Base-by-base conservation (phyloP, 352 stramenopile species). In the Globisporangium abappressorium region DNA sequence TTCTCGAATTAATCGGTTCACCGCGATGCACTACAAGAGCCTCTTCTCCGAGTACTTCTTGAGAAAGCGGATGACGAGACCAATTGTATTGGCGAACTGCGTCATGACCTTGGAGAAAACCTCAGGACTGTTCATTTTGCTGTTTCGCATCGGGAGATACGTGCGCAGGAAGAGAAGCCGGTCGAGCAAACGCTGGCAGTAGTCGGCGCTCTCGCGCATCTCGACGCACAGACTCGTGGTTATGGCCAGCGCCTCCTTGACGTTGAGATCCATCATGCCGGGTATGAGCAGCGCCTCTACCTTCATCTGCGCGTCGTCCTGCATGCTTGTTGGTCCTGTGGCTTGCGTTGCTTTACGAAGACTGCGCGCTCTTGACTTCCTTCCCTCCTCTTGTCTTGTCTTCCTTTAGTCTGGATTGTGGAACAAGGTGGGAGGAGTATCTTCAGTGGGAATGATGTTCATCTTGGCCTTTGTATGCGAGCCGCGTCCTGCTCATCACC, bases 131-230 rank as follows among this genome's bases (percentile, higher is more conserved):
- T 26, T 26, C 24, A 26, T 26, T 28, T 72, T 43, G 60, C 70
- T 65, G 59, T 62, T 70, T 30, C 72, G 69, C 61, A 73, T 70
- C 54, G 64, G 66, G n/a, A 76, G 69, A n/a, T 77, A 26, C 24
- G 24, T 26, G 24, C 24, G 24, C 46, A 81, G 64, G 53, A 70
- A 72, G 60, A 49, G 55, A 51, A 70, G 62, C 12, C 61, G 69
- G 8, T 47, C 26, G 15, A 63, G 59, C 26, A 74, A 58, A 2
- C 20, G 20, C 14, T 24, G 15, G 47, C 64, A 67, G 24, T 60
- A 14, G 7, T 59, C 51, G 12, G 49, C 49, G 34, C 57, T 38
- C 51, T 74, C 69, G 20, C 65, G 68, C 54, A 71, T 57, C 20
- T 68, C 53, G 18, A 62, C 28, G 28, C 69, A 66, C 34, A 77